Evolutionary conservation across 2,329 filamentous ascomycete species (phyloP), one percentile per base, ranked within the genome.

Genomic region (Chrysoporthe deuterocubensis): DNA sequence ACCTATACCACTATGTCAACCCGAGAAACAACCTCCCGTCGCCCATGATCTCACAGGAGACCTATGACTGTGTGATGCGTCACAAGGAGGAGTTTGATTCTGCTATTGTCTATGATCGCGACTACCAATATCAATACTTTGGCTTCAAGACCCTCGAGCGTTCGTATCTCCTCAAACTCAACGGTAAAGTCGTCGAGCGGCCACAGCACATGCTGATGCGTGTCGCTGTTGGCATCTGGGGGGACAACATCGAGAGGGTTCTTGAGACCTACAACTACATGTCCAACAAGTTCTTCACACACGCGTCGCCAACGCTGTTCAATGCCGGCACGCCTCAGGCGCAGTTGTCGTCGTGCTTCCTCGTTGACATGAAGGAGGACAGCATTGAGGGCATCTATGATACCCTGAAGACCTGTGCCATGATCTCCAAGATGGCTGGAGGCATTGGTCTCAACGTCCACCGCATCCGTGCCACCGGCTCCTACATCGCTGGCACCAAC

Each of bases 41-140:
- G 62, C 95, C 96, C 67, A 99, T 99, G 96, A 98, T 99, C 77
- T 94, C 95, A 56, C 84, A 95, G 76, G 85, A 92, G 74, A 96
- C 92, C 60, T 97, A 97, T 79, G 92, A 97, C 75, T 93, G 89
- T 71, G 92, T 99, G 72, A 96, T 97, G 92, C 92, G 92, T 76
- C 94, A 99, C 81, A 94, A 93, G 75, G 96, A 97, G 67, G 96
- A 99, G 82, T 88, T 99, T 67, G 97, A 99, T 85, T 98, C 95
- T 56, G 96, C 96, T 76, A 98, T 99, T 79, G 95, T 99, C 75
- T 99, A 98, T 76, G 96, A 99, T 83, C 92, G 96, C 74, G 96
- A 99, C 80, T 99, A 99, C 88, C 97, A 98, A 88, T 99, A 99
- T 85, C 96, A 99, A 84, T 99, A 97, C 84, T 99, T 99, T 76